Conservation (phyloP, 345 rosid genomes). For the Pistacia atlantica region DNA sequence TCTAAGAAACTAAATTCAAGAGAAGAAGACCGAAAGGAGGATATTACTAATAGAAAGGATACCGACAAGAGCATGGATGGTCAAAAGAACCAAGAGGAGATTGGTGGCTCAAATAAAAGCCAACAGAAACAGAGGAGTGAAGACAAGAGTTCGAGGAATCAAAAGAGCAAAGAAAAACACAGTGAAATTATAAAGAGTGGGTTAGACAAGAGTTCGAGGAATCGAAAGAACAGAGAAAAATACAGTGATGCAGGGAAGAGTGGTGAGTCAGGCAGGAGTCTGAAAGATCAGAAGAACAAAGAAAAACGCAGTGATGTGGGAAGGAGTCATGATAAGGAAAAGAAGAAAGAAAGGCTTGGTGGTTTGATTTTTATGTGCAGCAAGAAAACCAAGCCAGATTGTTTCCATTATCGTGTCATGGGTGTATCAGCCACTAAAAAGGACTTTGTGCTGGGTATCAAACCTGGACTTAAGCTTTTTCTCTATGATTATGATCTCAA, state of each 20-base stretch:
- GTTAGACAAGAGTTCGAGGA: conserved; percentile 11
- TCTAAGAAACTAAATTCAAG: conserved; percentile 14
- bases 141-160: background rate
- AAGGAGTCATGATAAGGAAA: conserved; percentile 21
- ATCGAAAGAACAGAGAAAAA: conserved; percentile 25
- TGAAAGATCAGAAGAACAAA: conserved; percentile 17
- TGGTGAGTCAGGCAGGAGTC: conserved; percentile 9
- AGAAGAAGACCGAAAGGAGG: background rate
- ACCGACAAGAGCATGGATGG: conserved; percentile 24
- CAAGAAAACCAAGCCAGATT: conserved; percentile 87
- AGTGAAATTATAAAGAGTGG: background rate
- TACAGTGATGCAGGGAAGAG: conserved; percentile 19
- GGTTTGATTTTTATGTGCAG: conserved; percentile 97
- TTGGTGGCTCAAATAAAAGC: conserved; percentile 16
- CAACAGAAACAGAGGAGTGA: background rate
- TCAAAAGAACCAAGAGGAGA: conserved; percentile 22
- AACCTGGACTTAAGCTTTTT: conserved; percentile 82
- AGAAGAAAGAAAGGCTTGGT: conserved; percentile 49
- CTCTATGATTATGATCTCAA: conserved; percentile 87
- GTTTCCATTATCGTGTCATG: conserved; percentile 75
- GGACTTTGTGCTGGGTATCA: conserved; percentile 61
- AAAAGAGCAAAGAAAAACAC: conserved; percentile 11
- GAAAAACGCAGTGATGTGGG: conserved; percentile 25
- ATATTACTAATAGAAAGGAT: conserved; percentile 12
- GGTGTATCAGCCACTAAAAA: conserved; percentile 64